Percentiles rank a stretch among this genome's conserved stretches.
These are phyloP conservation scores for Scheffersomyces parashehatae DNA, from an alignment of 1,139 yeast genomes.

Conservation along the genomic window DNA sequence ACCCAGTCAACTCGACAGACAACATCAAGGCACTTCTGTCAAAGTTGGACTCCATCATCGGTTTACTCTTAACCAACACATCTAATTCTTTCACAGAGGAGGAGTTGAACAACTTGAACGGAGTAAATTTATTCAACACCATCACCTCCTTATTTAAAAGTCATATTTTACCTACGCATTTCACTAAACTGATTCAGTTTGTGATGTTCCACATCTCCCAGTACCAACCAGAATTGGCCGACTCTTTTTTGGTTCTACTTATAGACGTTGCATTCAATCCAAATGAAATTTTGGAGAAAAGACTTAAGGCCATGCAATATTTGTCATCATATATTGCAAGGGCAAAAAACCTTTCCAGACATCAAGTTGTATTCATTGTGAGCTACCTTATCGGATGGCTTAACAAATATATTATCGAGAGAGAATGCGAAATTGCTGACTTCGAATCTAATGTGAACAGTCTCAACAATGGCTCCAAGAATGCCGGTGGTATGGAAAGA, in stretches of 20 bases:
- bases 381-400: constrained; percentile 83
- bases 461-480: constrained; percentile 12
- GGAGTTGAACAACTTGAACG: constrained; percentile 58
- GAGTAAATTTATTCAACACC: constrained; percentile 74
- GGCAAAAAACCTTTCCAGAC: constrained; percentile 68
- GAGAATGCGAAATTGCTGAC: constrained; percentile 76
- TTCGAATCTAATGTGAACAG: constrained; percentile 20
- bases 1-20: constrained; percentile 47
- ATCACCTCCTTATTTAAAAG: constrained; percentile 76
- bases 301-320: constrained; percentile 89
- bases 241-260: constrained; percentile 77
- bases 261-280: constrained; percentile 80
- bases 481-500: constrained; percentile 66
- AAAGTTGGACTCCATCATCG: constrained; percentile 70
- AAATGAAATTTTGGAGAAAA: constrained; percentile 65
- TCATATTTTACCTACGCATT: constrained; percentile 87
- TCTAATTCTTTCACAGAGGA: constrained; percentile 51
- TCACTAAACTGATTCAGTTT: constrained; percentile 87
- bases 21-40: constrained; percentile 58
- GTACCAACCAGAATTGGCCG: constrained; percentile 77
- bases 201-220: constrained; percentile 81
- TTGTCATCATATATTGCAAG: constrained; percentile 89
- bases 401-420: constrained; percentile 72
- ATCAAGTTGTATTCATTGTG: constrained; percentile 76
- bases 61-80: constrained; percentile 54